Evolutionary conservation across 805 yeast species (phyloP).

Genomic region (Starmera pachycereana): DNA sequence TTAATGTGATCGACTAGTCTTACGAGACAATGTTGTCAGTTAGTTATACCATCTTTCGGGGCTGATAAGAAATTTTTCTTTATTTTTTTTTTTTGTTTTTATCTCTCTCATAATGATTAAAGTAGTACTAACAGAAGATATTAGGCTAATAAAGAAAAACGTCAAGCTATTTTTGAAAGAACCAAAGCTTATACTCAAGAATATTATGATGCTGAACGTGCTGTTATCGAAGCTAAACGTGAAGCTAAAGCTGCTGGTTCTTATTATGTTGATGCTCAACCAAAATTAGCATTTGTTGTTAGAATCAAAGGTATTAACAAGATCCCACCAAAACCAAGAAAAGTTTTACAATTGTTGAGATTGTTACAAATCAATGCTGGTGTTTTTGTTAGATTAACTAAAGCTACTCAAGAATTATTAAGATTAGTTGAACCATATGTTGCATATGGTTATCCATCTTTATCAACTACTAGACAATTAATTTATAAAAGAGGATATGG

Average conservation of each 20-base stretch:
- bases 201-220: slow-evolving; percentile 88
- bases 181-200: slow-evolving; percentile 95
- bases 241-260: slow-evolving; percentile 91
- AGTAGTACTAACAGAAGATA: slow-evolving; percentile 8
- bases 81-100: not conserved
- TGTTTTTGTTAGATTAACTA: slow-evolving; percentile 90
- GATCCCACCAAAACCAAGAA: slow-evolving; percentile 99
- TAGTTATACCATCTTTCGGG: slow-evolving; percentile 76
- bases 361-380: slow-evolving; percentile 91
- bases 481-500: slow-evolving; percentile 97
- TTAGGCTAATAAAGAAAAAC: slow-evolving; percentile 41
- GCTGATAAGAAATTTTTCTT: slow-evolving; percentile 28
- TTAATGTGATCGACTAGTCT: slow-evolving; percentile 48
- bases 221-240: slow-evolving; percentile 78
- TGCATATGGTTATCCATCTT: slow-evolving; percentile 96
- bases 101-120: not conserved
- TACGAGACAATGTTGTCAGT: slow-evolving; percentile 53
- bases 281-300: slow-evolving; percentile 88
- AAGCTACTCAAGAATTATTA: slow-evolving; percentile 88
- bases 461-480: slow-evolving; percentile 85
- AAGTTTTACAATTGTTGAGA: slow-evolving; percentile 90
- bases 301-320: slow-evolving; percentile 99
- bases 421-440: slow-evolving; percentile 93
- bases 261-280: slow-evolving; percentile 92
- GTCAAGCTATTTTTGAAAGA: slow-evolving; percentile 80